phyloP scores from a whole-genome alignment of 2,329 filamentous ascomycete genomes.

The Fusarium transvaalense region DNA sequence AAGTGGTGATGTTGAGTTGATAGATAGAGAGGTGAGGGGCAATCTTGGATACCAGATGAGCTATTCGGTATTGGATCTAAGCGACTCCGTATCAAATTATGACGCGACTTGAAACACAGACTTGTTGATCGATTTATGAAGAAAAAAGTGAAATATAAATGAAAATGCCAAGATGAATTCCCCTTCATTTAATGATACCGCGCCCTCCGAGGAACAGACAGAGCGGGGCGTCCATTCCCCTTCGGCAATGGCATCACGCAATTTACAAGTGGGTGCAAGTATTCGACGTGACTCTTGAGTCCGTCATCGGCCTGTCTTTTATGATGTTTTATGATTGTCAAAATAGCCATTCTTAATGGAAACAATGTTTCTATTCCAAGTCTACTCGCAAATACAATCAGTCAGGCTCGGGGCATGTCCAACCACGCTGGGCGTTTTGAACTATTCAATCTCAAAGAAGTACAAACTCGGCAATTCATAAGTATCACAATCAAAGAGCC shows the following conservation, averaged over 20 bases:
- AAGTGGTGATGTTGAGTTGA: slow-evolving; percentile 2
- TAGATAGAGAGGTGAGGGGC: slow-evolving; percentile 33
- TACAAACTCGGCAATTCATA: neutral
- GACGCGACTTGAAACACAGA: neutral
- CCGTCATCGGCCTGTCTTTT: slow-evolving; percentile 37
- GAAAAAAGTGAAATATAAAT: neutral
- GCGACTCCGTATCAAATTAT: neutral
- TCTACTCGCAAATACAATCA: neutral
- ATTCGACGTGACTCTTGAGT: slow-evolving; percentile 1
- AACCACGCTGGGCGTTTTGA: neutral
- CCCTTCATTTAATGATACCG: slow-evolving; percentile 1
- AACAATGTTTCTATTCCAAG: neutral
- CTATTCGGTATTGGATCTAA: neutral
- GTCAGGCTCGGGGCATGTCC: neutral
- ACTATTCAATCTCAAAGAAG: neutral
- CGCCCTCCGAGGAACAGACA: slow-evolving; percentile 21
- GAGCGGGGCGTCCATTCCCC: slow-evolving; percentile 26
- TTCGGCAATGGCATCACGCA: slow-evolving; percentile 35
- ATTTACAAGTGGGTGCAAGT: slow-evolving; percentile 23
- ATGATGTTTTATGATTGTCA: neutral
- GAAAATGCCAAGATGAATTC: neutral
- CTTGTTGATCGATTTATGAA: neutral
- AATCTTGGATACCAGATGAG: neutral
- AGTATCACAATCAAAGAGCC: neutral
- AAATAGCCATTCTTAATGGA: neutral